These are phyloP conservation scores for Talaromyces rugulosus DNA, from an alignment of 2,329 filamentous ascomycete species.

Conservation along the genomic window DNA sequence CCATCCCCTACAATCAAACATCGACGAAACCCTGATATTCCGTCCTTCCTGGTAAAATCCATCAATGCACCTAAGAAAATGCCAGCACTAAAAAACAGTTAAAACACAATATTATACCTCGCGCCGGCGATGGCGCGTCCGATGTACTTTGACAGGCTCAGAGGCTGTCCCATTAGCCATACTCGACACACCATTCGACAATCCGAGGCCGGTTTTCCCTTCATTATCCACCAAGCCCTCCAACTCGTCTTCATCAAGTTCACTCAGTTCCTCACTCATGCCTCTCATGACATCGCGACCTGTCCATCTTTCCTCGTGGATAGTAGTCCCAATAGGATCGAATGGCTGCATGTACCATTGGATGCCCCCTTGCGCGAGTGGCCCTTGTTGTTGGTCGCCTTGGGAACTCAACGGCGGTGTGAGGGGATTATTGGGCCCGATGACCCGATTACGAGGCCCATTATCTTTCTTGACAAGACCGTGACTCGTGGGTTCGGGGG, in stretches of 20 bases:
- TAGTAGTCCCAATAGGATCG: constrained; percentile 73
- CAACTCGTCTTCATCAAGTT: constrained; percentile 87
- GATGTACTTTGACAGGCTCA: constrained; percentile 24
- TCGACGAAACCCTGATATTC: constrained; percentile 3
- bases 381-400: constrained; percentile 40
- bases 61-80: background rate
- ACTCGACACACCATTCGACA: constrained; percentile 10
- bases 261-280: constrained; percentile 83
- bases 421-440: constrained; percentile 22
- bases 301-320: constrained; percentile 69
- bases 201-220: constrained; percentile 18
- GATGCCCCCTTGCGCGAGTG: constrained; percentile 69
- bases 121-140: constrained; percentile 26
- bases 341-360: constrained; percentile 85
- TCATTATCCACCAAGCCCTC: constrained; percentile 62
- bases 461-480: constrained; percentile 26
- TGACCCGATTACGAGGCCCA: constrained; percentile 44
- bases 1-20: background rate
- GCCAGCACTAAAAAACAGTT: background rate
- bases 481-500: constrained; percentile 16
- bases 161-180: constrained; percentile 17
- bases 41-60: background rate
- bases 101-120: constrained; percentile 15
- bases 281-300: constrained; percentile 66
- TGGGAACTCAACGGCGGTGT: constrained; percentile 40